A percentile compares a stretch with the other conserved stretches of the same genome.
Conservation (phyloP, 345 rosid species). For the Rubroshorea leprosula region DNA sequence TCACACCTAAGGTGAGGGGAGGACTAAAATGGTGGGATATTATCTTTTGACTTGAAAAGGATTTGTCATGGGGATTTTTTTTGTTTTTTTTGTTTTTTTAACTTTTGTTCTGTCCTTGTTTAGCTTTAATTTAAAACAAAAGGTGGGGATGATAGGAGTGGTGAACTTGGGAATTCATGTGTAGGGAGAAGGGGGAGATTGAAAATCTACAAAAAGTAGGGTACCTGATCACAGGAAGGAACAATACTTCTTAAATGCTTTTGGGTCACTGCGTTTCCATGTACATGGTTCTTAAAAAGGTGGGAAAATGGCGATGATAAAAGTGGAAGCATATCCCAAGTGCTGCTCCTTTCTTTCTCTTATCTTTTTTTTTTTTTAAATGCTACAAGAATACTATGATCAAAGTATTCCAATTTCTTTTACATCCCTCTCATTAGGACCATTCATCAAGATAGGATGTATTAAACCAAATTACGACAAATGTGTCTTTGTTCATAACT, state of each 20-base stretch:
- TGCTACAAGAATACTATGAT: too few relatives aligned
- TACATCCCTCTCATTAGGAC: neutral
- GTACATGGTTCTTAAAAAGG: conserved; percentile 15
- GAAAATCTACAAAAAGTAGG: too few relatives aligned
- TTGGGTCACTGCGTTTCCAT: neutral
- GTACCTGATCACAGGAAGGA: conserved; percentile 10
- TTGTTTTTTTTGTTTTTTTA: too few relatives aligned
- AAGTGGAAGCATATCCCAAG: conserved; percentile 18
- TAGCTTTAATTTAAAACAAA: conserved; percentile 8
- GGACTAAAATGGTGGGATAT: conserved; percentile 6
- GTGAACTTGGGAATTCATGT: conserved; percentile 9
- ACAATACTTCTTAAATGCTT: conserved; percentile 11
- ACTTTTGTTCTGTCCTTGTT: neutral
- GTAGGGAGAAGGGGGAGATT: neutral
- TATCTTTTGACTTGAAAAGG: conserved; percentile 19
- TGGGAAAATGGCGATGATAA: conserved; percentile 6
- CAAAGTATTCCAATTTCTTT: neutral
- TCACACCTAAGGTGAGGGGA: conserved; percentile 18
- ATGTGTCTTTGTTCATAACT: neutral
- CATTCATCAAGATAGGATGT: neutral
- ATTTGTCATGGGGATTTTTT: too few relatives aligned
- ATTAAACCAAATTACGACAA: neutral
- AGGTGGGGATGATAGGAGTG: neutral
- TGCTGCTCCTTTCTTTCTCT: conserved; percentile 10
- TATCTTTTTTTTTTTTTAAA: too few relatives aligned